These are phyloP conservation scores for Misopates orontium DNA, from an alignment of 257 asterid species.

Conservation along the genomic window DNA sequence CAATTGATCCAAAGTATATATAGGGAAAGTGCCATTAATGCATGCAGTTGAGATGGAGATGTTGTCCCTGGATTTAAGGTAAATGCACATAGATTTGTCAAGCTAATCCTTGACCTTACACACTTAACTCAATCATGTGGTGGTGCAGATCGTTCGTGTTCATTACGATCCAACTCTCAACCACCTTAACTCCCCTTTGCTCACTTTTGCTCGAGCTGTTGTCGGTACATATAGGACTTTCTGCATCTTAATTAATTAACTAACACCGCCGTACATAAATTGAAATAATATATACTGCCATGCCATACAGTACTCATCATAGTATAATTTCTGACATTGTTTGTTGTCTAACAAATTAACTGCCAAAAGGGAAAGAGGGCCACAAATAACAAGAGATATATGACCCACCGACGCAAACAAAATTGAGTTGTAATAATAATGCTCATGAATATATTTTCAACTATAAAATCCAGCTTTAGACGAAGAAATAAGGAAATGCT, in stretches of 20 bases:
- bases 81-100: constrained; percentile 26
- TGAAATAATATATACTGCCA: neutral
- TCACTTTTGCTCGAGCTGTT: constrained; percentile 4
- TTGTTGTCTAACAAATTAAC: neutral
- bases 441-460: too few relatives aligned
- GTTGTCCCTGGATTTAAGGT: neutral
- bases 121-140: constrained; percentile 31
- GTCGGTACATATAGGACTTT: too few relatives aligned
- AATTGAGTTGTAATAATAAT: too few relatives aligned
- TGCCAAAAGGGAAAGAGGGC: neutral
- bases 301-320: too few relatives aligned
- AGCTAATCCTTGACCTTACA: constrained; percentile 22
- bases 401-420: too few relatives aligned
- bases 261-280: constrained; percentile 18
- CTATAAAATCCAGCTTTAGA: too few relatives aligned
- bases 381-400: too few relatives aligned
- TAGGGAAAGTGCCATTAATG: constrained; percentile 40
- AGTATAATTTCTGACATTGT: neutral
- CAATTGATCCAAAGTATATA: constrained; percentile 17
- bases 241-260: neutral
- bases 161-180: constrained; percentile 43
- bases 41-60: constrained; percentile 48
- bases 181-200: constrained; percentile 27
- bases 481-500: too few relatives aligned
- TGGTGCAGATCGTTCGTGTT: constrained; percentile 14